Evolutionary conservation across 495 filamentous ascomycete genomes (phyloP), one percentile per base, ranked within the genome.

Genomic region (Penicillium taxi): DNA sequence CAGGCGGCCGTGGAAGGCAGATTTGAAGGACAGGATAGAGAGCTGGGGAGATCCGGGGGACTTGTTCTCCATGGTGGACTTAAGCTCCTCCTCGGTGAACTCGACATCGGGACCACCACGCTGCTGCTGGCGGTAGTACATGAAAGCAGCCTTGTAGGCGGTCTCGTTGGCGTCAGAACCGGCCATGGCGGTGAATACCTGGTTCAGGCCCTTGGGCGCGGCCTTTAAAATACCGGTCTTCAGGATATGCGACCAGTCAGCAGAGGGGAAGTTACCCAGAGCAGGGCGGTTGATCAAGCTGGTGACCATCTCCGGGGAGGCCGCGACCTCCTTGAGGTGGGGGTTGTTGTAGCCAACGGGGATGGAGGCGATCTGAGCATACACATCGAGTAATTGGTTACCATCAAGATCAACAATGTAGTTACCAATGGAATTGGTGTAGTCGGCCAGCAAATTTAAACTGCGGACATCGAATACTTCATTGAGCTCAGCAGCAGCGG

Each of bases 81-180:
- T 52, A 44, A 90, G 69, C 61, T 98, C 91, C 47, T 86, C 80
- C 21, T 78, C 70, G 13, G 85, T 81, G 67, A 96, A 96, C 45
- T 89, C 86, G 19, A 84, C 83, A 30, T 81, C 53, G 39, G 73
- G 59, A 16, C 89, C 89, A 48, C 91, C 91, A 45, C 91, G 84
- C 65, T 95, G 79, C 27, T 80, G 75, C 56, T 88, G 86, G 15
- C 89, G 82, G 44, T 82, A 82, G 77, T 84, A 98, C 81, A 98
- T 98, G 72, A 96, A 96, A 37, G 91, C 91, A 24, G 91, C 91
- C 64, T 98, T 98, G 74, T 89, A 99, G 33, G 93, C 93, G n/a
- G 86, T 87, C 64, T 99, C 93, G 69, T 96, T 96, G 61, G 91
- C 93, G 56, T 98, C 91, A 6, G 87, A 94, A 47, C 91, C 91